Evolutionary conservation across 129 eudicot species (phyloP).

Genomic region (Escallonia herrerae): DNA sequence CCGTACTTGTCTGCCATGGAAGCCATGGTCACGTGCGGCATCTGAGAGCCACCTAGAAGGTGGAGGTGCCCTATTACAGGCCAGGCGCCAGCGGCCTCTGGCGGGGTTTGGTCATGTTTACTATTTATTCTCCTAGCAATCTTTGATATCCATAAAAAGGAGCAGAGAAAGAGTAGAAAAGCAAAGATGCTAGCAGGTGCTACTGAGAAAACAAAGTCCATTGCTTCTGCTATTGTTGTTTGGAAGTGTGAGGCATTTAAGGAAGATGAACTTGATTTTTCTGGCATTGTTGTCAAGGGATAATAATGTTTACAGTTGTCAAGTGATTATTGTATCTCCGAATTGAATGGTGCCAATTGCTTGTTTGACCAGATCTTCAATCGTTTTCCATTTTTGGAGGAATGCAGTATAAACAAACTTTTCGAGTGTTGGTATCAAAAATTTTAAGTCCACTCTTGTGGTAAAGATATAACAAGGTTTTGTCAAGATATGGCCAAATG

Average conservation of each 20-base stretch:
- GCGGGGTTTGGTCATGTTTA: not conserved
- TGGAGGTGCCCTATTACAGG: slow-evolving; percentile 25
- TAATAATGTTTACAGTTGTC: too few species aligned
- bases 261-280: too few species aligned
- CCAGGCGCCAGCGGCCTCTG: slow-evolving; percentile 23
- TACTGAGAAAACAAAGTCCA: not conserved
- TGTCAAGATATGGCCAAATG: too few species aligned
- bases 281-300: too few species aligned
- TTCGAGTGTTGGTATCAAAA: too few species aligned
- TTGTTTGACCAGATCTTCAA: too few species aligned
- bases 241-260: not conserved
- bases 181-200: not conserved
- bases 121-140: not conserved
- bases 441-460: too few species aligned
- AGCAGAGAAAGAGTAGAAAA: not conserved
- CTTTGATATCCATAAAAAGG: not conserved
- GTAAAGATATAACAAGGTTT: too few species aligned
- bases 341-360: too few species aligned
- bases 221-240: not conserved
- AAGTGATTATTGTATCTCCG: too few species aligned
- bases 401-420: too few species aligned
- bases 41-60: slow-evolving; percentile 11
- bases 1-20: slow-evolving; percentile 21
- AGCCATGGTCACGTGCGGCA: slow-evolving; percentile 17
- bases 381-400: too few species aligned